phyloP scores from a whole-genome alignment of 2,329 filamentous ascomycete species.

The Hymenotorrendiella dingleyae region DNA sequence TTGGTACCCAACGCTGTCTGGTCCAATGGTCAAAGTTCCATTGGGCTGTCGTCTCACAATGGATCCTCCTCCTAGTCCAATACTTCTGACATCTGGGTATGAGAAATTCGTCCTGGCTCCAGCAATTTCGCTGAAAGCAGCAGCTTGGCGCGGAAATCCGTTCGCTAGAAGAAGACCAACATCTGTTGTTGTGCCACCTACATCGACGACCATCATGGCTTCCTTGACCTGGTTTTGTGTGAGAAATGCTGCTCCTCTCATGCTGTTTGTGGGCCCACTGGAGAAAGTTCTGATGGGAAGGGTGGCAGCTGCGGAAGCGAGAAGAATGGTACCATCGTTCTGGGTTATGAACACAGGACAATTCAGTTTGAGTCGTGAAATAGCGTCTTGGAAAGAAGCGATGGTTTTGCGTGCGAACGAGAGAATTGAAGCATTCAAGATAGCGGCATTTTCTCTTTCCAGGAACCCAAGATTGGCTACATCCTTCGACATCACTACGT shows the following conservation, averaged over 20 bases:
- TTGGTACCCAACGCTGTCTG: slow-evolving; percentile 48
- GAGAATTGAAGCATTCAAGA: slow-evolving; percentile 58
- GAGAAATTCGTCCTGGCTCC: slow-evolving; percentile 54
- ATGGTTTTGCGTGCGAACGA: slow-evolving; percentile 51
- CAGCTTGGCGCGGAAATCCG: slow-evolving; percentile 53
- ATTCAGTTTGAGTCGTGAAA: slow-evolving; percentile 42
- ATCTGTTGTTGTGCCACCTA: slow-evolving; percentile 54
- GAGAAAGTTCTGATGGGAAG: slow-evolving; percentile 57
- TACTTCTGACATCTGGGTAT: slow-evolving; percentile 48
- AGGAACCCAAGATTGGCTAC: slow-evolving; percentile 32
- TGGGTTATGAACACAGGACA: slow-evolving; percentile 46
- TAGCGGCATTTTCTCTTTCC: slow-evolving; percentile 57
- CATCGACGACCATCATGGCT: slow-evolving; percentile 40
- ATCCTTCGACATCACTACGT: slow-evolving; percentile 42
- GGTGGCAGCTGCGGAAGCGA: slow-evolving; percentile 44
- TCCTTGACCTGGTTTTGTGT: slow-evolving; percentile 10
- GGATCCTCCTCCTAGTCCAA: slow-evolving; percentile 51
- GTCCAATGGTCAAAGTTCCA: slow-evolving; percentile 38
- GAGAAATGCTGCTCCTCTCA: slow-evolving; percentile 57
- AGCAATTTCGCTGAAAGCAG: slow-evolving; percentile 49
- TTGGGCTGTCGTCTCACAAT: slow-evolving; percentile 29
- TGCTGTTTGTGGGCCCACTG: slow-evolving; percentile 56
- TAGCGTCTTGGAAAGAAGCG: slow-evolving; percentile 46
- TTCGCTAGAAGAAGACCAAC: slow-evolving; percentile 50
- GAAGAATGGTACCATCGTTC: slow-evolving; percentile 56